These are phyloP conservation scores for Tolypocladium paradoxum DNA, from an alignment of 2,329 filamentous ascomycete genomes.

Conservation along the genomic window DNA sequence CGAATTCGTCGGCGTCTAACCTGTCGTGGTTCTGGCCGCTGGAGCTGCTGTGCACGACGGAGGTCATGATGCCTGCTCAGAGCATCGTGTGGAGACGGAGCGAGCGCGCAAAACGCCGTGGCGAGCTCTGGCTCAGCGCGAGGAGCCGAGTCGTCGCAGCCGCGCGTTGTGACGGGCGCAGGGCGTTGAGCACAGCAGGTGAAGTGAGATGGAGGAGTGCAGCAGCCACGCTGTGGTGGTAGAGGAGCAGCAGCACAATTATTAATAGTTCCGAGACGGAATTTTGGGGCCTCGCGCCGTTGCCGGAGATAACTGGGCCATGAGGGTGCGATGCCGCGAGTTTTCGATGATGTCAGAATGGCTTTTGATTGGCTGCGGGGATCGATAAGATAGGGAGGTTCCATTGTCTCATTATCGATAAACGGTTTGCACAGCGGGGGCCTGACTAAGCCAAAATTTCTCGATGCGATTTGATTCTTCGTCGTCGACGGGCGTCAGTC, in stretches of 20 bases:
- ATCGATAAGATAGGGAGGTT: background rate
- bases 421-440: background rate
- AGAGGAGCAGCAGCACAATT: background rate
- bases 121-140: background rate
- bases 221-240: background rate
- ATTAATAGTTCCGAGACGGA: slow-evolving; percentile 4
- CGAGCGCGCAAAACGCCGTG: background rate
- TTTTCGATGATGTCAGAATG: slow-evolving; percentile 6
- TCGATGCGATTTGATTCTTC: slow-evolving; percentile 2
- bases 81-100: background rate
- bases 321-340: background rate
- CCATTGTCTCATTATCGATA: background rate
- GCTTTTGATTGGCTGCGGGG: slow-evolving; percentile 1
- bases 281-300: slow-evolving; percentile 2
- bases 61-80: slow-evolving; percentile 5
- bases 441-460: slow-evolving; percentile 4
- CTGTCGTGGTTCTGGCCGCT: slow-evolving; percentile 16
- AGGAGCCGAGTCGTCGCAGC: slow-evolving; percentile 2
- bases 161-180: background rate
- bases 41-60: slow-evolving; percentile 5
- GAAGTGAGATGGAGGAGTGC: background rate
- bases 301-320: slow-evolving; percentile 3
- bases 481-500: background rate
- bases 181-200: background rate
- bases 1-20: slow-evolving; percentile 17